Base-by-base conservation (phyloP, 176 grass and related monocot species). In the Oryza longistaminata region DNA sequence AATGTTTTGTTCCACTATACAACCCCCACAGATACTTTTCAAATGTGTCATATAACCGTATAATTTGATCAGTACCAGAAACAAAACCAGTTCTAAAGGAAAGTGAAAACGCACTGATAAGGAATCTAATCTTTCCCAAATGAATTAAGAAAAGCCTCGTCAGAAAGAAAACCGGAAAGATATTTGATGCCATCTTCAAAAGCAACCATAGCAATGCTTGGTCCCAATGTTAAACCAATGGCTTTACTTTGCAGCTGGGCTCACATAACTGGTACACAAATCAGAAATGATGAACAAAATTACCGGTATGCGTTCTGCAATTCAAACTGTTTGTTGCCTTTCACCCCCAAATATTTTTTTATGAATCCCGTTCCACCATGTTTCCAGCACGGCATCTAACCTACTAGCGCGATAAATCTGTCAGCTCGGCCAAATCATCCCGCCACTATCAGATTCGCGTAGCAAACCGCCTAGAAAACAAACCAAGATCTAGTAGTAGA, bases 401-500 rank as follows among this genome's bases (percentile, higher is more conserved):
- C 5, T 37, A 37, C 35, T 37, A 37, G 35, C 35, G 21, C 3
- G 16, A 25, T 9, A 76, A 5, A 76, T 49, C 65, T 11, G 14
- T 39, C 44, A 52, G 9, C 3, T 25, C 34, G 34, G 34, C 34
- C 34, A 35, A 35, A 35, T 35, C 34, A 35, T 35, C 48, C 43
- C 26, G 0, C 26, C 81, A 69, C 27, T 64, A 26, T 27, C 69
- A 37, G 15, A 61, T 62, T 69, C 35, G 3, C 44, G 31, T 6
- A 73, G 31, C 2, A 11, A 55, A 60, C 35, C 6, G 37, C 24
- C 52, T 61, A 0, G 44, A 34, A 68, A 55, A 9, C 29, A 66
- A 73, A 25, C 34, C 65, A 81, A 81, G 52, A 90, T 85, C 35
- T 37, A 37, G 33, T 43, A 37, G 21, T n/a, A 48, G 25, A 34